Base-by-base conservation (phyloP, 352 stramenopile species). In the Phytophthora fragariaefolia region DNA sequence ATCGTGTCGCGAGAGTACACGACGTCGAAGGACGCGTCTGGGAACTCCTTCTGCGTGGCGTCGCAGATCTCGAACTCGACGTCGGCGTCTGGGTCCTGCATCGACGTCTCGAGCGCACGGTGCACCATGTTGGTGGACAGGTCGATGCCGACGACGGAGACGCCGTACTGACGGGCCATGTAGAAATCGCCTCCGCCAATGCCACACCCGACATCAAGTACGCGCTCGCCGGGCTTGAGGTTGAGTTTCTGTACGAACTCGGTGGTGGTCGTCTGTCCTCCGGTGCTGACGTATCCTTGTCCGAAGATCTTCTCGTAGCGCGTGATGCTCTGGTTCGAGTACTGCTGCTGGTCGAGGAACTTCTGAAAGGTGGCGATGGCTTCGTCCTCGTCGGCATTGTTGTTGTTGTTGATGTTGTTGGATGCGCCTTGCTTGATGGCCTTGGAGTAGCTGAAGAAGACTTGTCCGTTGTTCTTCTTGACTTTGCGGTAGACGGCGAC, bases 101-200 rank as follows among this genome's bases (percentile, higher is more conserved):
- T 87, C 15, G 81, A 88, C 15, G 62, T 78, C 61, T 91, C 83
- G n/a, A 91, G 70, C 7, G 83, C 81, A 4, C 81, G 81, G 52
- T 91, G 79, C 22, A 91, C 77, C 83, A 91, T 91, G 63, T 91
- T 91, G 13, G 81, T 90, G 18, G 83, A 91, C 13, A 91, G 66
- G 62, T 91, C 83, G 54, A 91, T 91, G 18, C 81, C 83, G 12
- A 91, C 75, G 8, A 91, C 83, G 1, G 90, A 85, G 24, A 90
- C 80, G 22, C 85, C 89, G 26, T 98, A 91, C 53, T 96, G 85
- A 40, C 96, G 96, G 12, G 91, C 91, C 68, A 97, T 90, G 71
- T 97, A 97, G 56, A 96, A 89, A 28, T 90, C 85, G 1, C 91
- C 95, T 18, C 91, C 91, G n/a, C 91, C 91, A 47, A 97, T 96